Evolutionary conservation across 2,329 filamentous ascomycete species (phyloP), one percentile per base, ranked within the genome.

Genomic region (Pseudogymnoascus sp.): DNA sequence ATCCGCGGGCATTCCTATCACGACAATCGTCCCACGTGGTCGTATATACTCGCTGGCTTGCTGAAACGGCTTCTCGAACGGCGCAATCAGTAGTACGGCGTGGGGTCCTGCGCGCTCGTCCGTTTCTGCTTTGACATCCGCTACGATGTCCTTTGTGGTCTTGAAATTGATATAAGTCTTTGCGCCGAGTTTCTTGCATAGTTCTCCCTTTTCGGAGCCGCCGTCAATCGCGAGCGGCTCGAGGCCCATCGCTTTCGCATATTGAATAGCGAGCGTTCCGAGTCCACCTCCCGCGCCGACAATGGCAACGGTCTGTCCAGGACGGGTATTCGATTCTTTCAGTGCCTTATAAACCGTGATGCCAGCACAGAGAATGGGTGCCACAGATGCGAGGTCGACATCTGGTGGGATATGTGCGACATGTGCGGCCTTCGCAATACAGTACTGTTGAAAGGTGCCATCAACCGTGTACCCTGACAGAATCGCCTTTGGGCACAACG

Each of bases 401-500:
- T 88, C 85, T 76, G 93, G 88, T 67, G 90, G 89, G 67, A 97
- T 88, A 68, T 88, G 86, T 28, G 91, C 90, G 14, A 95, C 86
- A 75, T 96, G 90, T 16, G 88, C 85, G 14, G 91, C 92, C 76
- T 96, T 96, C 69, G 87, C 92, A 68, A 96, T 85, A 75, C 84
- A 86, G 79, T 96, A 97, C 80, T 96, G 87, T 80, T 97, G 93
- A 83, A 97, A 97, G 43, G 88, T 87, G 33, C 93, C 93, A 74
- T 96, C 90, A 73, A 96, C 91, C 4, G 91, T 96, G 83, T 96
- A 96, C 63, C 93, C 93, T 0, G 91, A 96, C 41, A 96, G 84
- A 37, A 83, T 78, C 25, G 90, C 85, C 64, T 89, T 80, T 14
- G 83, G 76, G 79, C 93, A 97, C 5, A 96, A 87, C 2, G 91